Evolutionary conservation across 306 rosid species (phyloP), one percentile per base, ranked within the genome.

Genomic region (Ochetophila trinervis): DNA sequence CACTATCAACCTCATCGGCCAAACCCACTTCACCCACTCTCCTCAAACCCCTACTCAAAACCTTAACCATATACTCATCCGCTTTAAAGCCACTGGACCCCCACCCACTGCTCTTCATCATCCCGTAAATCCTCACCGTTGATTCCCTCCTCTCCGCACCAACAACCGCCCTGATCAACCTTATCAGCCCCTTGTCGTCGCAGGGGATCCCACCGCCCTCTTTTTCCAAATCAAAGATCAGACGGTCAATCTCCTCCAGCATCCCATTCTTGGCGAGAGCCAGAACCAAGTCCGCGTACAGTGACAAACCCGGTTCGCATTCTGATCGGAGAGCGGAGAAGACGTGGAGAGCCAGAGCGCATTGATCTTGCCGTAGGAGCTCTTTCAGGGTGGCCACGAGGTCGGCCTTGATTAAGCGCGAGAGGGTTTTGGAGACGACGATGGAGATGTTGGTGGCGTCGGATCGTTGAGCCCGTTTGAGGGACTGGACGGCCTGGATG

Each of bases 401-500:
- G 82, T 93, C 94, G 59, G 84, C 73, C 35, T 89, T 93, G 51
- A 93, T 57, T 34, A 93, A 62, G 54, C 94, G 96, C 13, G 79
- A 76, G 61, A 92, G 91, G 19, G 89, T 80, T n/a, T 58, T 77
- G 75, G 87, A 82, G 51, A 72, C 67, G 17, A 62, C 65, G 17
- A 60, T 14, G n/a, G 74, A 5, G 30, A 74, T 62, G 68, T 78
- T 61, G 1, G 76, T 30, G 0, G 87, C 84, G 62, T 83, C 73
- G 68, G 89, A 80, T 79, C 81, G 78, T 35, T 82, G 74, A n/a
- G 83, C 62, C 18, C 97, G 91, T 67, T 93, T 92, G 6, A 89
- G 83, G 71, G 95, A 24, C 85, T 92, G 98, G 17, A 87, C 82
- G 44, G 96, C 95, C 79, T 87, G 96, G 85, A 92, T 92, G 55